Percentiles rank a stretch among this genome's conserved stretches.
These are phyloP conservation scores for Phoenix roebelenii DNA, from an alignment of 176 grass and related monocot genomes.

Conservation along the genomic window DNA sequence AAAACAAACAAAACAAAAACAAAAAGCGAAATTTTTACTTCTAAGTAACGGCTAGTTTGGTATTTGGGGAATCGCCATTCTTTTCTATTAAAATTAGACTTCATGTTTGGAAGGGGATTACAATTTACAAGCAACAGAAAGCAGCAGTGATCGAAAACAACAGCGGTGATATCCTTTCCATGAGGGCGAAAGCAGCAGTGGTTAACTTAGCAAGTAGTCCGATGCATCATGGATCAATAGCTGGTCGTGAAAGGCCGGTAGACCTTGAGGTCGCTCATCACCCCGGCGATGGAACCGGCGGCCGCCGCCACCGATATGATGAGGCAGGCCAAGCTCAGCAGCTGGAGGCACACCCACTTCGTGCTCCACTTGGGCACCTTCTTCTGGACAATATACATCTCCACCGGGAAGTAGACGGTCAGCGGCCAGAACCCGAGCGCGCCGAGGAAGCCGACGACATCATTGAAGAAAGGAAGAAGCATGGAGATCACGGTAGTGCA, in stretches of 20 bases:
- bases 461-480: conserved; percentile 96
- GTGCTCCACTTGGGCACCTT: conserved; percentile 58
- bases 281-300: conserved; percentile 60
- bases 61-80: too few relatives aligned
- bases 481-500: conserved; percentile 76
- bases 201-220: too few relatives aligned
- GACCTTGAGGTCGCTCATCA: conserved; percentile 58
- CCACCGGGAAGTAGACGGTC: conserved; percentile 47
- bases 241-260: conserved; percentile 69
- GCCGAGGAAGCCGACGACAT: conserved; percentile 75
- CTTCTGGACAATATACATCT: conserved; percentile 87
- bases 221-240: conserved; percentile 9
- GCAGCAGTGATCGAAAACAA: too few relatives aligned
- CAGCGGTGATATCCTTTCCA: too few relatives aligned
- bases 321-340: conserved; percentile 64
- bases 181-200: background rate
- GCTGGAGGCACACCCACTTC: conserved; percentile 62
- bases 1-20: too few relatives aligned
- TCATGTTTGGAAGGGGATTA: too few relatives aligned
- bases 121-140: too few relatives aligned
- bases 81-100: too few relatives aligned
- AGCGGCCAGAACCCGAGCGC: conserved; percentile 53
- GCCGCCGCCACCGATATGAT: conserved; percentile 52
- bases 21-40: too few relatives aligned
- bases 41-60: too few relatives aligned